A percentile compares a stretch with the other conserved stretches of the same genome.
phyloP scores from a whole-genome alignment of 768 basidiomycete species.

The Nidula microcarpa region DNA sequence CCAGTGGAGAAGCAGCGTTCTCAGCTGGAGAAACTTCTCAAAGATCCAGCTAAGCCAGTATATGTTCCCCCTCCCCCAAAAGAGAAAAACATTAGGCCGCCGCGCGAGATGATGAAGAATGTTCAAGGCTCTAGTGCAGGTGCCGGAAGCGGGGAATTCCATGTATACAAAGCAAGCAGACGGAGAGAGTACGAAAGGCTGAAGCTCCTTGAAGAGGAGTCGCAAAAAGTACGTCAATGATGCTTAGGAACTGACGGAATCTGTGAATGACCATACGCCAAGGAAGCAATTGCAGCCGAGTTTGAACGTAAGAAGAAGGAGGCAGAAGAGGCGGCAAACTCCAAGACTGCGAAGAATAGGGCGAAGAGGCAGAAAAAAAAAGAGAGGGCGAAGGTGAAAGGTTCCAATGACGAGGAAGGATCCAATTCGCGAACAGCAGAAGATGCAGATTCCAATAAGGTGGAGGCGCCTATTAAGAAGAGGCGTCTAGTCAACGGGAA shows the following conservation, averaged over 20 bases:
- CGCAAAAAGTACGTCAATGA: slow-evolving; percentile 58
- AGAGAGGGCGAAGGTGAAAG: slow-evolving; percentile 53
- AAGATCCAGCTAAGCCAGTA: slow-evolving; percentile 83
- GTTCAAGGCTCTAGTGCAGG: slow-evolving; percentile 98
- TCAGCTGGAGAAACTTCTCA: slow-evolving; percentile 86
- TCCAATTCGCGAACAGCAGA: slow-evolving; percentile 19
- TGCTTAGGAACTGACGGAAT: too few relatives aligned
- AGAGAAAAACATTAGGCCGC: slow-evolving; percentile 75
- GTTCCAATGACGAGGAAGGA: slow-evolving; percentile 16
- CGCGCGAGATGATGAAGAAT: slow-evolving; percentile 98
- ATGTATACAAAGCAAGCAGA: slow-evolving; percentile 95
- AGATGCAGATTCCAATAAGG: slow-evolving; percentile 14
- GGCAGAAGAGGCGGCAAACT: slow-evolving; percentile 68
- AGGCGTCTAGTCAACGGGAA: slow-evolving; percentile 76
- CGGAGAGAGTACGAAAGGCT: slow-evolving; percentile 94
- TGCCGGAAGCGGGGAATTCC: slow-evolving; percentile 96
- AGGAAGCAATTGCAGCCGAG: slow-evolving; percentile 72
- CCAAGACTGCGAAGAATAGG: slow-evolving; percentile 94
- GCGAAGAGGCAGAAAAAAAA: slow-evolving; percentile 95
- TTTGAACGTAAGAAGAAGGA: slow-evolving; percentile 75
- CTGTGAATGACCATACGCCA: neutral
- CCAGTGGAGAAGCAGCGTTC: slow-evolving; percentile 49
- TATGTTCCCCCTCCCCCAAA: slow-evolving; percentile 78
- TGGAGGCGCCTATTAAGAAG: slow-evolving; percentile 64
- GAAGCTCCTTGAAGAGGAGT: slow-evolving; percentile 83